phyloP scores from a whole-genome alignment of 2,329 filamentous ascomycete genomes.

The Fusarium tupiense region DNA sequence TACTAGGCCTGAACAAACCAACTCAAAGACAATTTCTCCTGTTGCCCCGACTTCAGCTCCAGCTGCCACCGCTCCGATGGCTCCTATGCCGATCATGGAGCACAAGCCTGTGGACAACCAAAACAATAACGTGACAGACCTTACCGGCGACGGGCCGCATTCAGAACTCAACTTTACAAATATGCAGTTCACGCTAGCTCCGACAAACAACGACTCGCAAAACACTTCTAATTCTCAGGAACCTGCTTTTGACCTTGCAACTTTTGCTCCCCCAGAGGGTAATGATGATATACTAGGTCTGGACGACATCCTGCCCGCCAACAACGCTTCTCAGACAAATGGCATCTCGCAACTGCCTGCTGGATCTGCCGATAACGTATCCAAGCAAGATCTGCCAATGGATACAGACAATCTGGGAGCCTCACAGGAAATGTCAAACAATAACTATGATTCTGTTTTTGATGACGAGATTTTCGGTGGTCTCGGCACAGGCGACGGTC shows the following conservation, averaged over 20 bases:
- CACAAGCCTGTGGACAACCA: slow-evolving; percentile 37
- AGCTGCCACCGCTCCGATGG: slow-evolving; percentile 31
- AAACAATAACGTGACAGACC: slow-evolving; percentile 30
- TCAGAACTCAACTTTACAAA: slow-evolving; percentile 64
- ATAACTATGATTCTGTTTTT: slow-evolving; percentile 46
- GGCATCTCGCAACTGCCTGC: slow-evolving; percentile 8
- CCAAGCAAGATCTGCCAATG: slow-evolving; percentile 18
- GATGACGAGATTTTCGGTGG: slow-evolving; percentile 56
- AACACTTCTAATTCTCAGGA: slow-evolving; percentile 44
- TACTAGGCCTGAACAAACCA: slow-evolving; percentile 18
- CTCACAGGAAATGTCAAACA: slow-evolving; percentile 32
- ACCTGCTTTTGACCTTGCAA: slow-evolving; percentile 57
- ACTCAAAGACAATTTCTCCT: slow-evolving; percentile 42
- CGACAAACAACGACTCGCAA: slow-evolving; percentile 48
- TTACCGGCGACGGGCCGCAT: slow-evolving; percentile 32
- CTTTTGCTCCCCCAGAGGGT: slow-evolving; percentile 52
- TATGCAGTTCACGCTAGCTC: slow-evolving; percentile 65
- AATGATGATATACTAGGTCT: slow-evolving; percentile 45
- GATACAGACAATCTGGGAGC: slow-evolving; percentile 9
- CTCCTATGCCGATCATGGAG: slow-evolving; percentile 44
- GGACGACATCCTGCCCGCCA: slow-evolving; percentile 45
- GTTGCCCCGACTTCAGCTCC: slow-evolving; percentile 5
- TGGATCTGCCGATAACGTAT: slow-evolving; percentile 12
- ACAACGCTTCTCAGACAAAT: slow-evolving; percentile 28
- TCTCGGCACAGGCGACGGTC: slow-evolving; percentile 51